These are phyloP conservation scores for Ophiosphaerella herpotricha DNA, from an alignment of 2,329 filamentous ascomycete genomes.

Conservation along the genomic window DNA sequence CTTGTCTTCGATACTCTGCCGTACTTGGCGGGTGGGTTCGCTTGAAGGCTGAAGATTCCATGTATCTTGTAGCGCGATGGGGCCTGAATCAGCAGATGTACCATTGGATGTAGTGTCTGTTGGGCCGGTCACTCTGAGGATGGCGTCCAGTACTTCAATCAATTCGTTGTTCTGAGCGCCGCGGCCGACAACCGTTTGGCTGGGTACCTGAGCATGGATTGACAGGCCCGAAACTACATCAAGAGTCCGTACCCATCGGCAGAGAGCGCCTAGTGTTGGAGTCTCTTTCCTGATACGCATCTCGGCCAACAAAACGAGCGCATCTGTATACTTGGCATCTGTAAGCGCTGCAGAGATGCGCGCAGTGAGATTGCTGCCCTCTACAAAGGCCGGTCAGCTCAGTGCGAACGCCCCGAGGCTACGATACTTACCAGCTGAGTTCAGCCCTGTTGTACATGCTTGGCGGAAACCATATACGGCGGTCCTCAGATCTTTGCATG, in stretches of 20 bases:
- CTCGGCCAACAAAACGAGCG: constrained; percentile 67
- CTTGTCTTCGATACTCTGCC: constrained; percentile 63
- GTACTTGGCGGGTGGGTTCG: constrained; percentile 52
- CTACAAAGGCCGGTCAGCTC: constrained; percentile 32
- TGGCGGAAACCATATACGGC: constrained; percentile 72
- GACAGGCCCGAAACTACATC: constrained; percentile 70
- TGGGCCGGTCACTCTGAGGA: constrained; percentile 66
- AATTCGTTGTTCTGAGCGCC: constrained; percentile 57
- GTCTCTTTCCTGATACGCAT: constrained; percentile 70
- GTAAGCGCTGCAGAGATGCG: constrained; percentile 68
- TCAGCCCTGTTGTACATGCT: constrained; percentile 69
- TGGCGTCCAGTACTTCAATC: constrained; percentile 65
- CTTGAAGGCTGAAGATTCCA: constrained; percentile 63
- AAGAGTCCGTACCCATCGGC: constrained; percentile 73
- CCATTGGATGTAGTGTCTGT: constrained; percentile 54
- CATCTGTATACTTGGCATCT: constrained; percentile 69
- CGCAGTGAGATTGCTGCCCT: constrained; percentile 67
- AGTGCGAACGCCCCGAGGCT: neutral
- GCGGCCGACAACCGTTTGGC: constrained; percentile 32
- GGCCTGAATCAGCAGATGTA: constrained; percentile 39
- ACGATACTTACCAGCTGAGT: constrained; percentile 55
- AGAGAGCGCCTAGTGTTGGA: constrained; percentile 70
- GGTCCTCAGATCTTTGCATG: constrained; percentile 67
- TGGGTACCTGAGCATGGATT: constrained; percentile 54
- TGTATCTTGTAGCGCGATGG: constrained; percentile 62